phyloP scores from a whole-genome alignment of 192 early-diverging fungal genomes.

The Rhizophagus clarus region DNA sequence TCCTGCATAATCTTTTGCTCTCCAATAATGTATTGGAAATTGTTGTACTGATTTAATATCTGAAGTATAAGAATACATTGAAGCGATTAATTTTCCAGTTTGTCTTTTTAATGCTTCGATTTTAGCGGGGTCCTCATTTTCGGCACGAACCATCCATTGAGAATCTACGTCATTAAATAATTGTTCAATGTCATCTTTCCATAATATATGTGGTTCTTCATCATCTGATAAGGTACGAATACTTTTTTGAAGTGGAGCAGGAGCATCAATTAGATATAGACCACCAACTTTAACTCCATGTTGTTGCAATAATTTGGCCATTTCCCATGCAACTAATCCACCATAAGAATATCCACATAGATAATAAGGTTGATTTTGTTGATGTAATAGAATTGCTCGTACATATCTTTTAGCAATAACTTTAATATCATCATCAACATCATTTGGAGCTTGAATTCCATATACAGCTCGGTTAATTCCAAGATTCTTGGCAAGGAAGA shows the following conservation, averaged over 20 bases:
- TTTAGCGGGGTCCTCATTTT: neutral
- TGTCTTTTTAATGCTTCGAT: neutral
- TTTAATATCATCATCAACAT: neutral
- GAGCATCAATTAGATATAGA: slow-evolving; percentile 28
- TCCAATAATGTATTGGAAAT: slow-evolving; percentile 24
- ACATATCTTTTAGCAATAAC: neutral
- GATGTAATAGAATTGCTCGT: neutral
- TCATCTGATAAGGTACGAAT: neutral
- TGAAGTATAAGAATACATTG: slow-evolving; percentile 20
- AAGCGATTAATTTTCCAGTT: neutral
- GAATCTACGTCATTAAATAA: slow-evolving; percentile 20
- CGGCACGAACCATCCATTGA: slow-evolving; percentile 24
- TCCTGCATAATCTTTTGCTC: slow-evolving; percentile 16
- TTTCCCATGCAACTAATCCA: slow-evolving; percentile 33
- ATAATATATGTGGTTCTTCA: slow-evolving; percentile 13
- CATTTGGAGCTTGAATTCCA: slow-evolving; percentile 23
- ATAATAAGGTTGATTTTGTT: slow-evolving; percentile 21
- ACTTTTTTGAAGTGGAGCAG: neutral
- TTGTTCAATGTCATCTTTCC: slow-evolving; percentile 26
- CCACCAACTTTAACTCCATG: slow-evolving; percentile 21
- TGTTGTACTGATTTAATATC: slow-evolving; percentile 1
- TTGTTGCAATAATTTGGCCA: slow-evolving; percentile 8
- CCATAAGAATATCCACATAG: slow-evolving; percentile 33
- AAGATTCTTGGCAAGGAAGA: slow-evolving; percentile 3
- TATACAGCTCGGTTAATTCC: slow-evolving; percentile 29